A percentile compares a stretch with the other conserved stretches of the same genome.
Conservation (phyloP, 768 basidiomycete species). For the Pisolithus tinctorius region DNA sequence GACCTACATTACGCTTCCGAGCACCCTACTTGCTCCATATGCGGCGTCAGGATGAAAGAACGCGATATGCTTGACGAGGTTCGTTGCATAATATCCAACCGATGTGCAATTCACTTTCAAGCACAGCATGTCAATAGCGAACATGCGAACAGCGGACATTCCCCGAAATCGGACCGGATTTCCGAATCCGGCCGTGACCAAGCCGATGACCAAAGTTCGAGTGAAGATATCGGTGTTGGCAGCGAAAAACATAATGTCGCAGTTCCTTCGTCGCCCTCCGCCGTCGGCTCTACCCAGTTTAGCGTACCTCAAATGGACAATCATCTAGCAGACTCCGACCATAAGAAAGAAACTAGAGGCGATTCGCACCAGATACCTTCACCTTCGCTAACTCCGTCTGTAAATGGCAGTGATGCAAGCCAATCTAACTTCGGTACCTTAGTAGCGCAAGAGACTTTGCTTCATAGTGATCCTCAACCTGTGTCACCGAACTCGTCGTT, state of each 20-base stretch:
- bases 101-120: constrained; percentile 5
- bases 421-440: background rate
- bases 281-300: background rate
- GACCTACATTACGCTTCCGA: constrained; percentile 15
- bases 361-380: background rate
- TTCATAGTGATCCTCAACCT: constrained; percentile 3
- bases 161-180: constrained; percentile 1
- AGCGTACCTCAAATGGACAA: background rate
- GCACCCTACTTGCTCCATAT: constrained; percentile 17
- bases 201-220: background rate
- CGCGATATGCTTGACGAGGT: constrained; percentile 16
- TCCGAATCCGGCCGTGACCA: background rate
- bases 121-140: constrained; percentile 15
- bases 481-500: constrained; percentile 9
- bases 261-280: background rate
- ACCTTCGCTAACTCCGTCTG: constrained; percentile 23
- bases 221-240: too few species aligned
- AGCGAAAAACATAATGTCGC: background rate
- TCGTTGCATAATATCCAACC: constrained; percentile 1
- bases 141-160: constrained; percentile 2
- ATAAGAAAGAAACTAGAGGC: background rate
- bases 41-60: constrained; percentile 12
- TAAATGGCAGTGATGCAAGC: constrained; percentile 18
- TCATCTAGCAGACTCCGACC: background rate
- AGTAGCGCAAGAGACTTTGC: background rate